These are phyloP conservation scores for Strobilomyces echinocephalus DNA, from an alignment of 768 basidiomycete genomes.

Conservation along the genomic window DNA sequence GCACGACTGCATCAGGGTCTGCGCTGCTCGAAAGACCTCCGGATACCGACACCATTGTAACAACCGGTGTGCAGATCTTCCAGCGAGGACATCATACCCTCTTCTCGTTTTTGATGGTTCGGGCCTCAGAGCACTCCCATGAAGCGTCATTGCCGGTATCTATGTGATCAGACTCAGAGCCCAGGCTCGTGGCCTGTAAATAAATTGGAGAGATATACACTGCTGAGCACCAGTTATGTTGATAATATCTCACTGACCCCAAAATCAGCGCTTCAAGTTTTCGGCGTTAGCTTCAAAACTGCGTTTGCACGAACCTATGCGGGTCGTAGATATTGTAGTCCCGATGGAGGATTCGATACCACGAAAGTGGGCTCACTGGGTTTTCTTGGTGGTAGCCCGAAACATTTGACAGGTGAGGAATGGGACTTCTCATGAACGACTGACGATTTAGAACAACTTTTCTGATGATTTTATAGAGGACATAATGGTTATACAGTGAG, in stretches of 20 bases:
- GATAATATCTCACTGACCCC: not conserved
- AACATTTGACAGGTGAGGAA: not conserved
- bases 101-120: slow-evolving; percentile 7
- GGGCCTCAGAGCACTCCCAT: slow-evolving; percentile 6
- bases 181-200: not conserved
- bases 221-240: not conserved
- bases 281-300: not conserved
- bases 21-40: slow-evolving; percentile 9
- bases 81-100: not conserved
- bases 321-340: not conserved
- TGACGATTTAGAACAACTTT: too few relatives aligned
- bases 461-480: too few relatives aligned
- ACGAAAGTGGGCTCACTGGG: not conserved
- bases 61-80: slow-evolving; percentile 8
- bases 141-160: slow-evolving; percentile 1
- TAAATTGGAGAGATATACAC: not conserved
- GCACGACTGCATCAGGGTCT: slow-evolving; percentile 1
- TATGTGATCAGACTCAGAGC: not conserved
- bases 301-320: not conserved
- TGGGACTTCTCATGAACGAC: not conserved
- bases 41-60: not conserved
- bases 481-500: not conserved
- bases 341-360: not conserved
- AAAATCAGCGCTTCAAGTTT: too few relatives aligned
- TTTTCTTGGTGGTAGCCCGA: not conserved